Conservation (phyloP, 2,329 filamentous ascomycete species). For the Colletotrichum neosansevieriae region DNA sequence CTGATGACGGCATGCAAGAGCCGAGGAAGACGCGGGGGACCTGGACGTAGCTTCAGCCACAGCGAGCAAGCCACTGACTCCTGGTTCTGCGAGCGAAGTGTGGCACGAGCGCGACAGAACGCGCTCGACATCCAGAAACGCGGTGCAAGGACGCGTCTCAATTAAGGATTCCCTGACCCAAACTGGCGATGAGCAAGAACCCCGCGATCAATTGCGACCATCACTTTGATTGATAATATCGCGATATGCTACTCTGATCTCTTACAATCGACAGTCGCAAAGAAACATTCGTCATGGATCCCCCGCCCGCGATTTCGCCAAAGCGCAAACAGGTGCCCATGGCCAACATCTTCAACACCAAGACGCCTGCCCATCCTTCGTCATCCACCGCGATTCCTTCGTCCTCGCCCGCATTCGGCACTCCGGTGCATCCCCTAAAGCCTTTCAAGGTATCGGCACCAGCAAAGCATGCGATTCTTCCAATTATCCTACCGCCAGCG, state of each 20-base stretch:
- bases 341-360: slow-evolving; percentile 55
- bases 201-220: slow-evolving; percentile 1
- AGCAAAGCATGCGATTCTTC: slow-evolving; percentile 73
- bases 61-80: neutral
- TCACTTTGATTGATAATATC: neutral
- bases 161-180: slow-evolving; percentile 31
- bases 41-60: neutral
- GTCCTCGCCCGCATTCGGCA: slow-evolving; percentile 91
- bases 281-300: slow-evolving; percentile 46
- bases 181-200: neutral
- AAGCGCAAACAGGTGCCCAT: slow-evolving; percentile 47
- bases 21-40: neutral
- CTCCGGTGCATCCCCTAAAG: slow-evolving; percentile 82
- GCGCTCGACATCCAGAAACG: slow-evolving; percentile 13
- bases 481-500: slow-evolving; percentile 88
- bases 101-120: neutral
- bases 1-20: slow-evolving; percentile 11
- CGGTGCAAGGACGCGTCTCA: slow-evolving; percentile 39
- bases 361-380: slow-evolving; percentile 49
- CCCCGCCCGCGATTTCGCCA: slow-evolving; percentile 37
- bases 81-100: neutral
- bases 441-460: slow-evolving; percentile 67
- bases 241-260: neutral
- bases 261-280: neutral
- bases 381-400: slow-evolving; percentile 77